These are phyloP conservation scores for Speleostelium caveatum DNA, from an alignment of 78 protist species.

Conservation along the genomic window DNA sequence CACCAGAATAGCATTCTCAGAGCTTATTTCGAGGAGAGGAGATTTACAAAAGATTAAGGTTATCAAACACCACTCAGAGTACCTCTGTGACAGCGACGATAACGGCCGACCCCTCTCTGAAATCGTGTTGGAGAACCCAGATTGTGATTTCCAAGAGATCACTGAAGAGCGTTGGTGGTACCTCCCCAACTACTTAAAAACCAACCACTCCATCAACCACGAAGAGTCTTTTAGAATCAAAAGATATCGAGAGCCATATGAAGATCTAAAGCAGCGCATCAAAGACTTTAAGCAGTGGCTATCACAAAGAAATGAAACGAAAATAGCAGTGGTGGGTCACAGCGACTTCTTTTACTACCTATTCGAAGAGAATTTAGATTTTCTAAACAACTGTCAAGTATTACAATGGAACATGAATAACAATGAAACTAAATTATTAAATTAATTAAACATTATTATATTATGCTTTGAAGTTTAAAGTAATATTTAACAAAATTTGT, in stretches of 20 bases:
- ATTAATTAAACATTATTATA: too few species aligned
- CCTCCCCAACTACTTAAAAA: slow-evolving; percentile 15
- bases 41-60: neutral
- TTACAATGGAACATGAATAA: slow-evolving; percentile 17
- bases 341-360: slow-evolving; percentile 42
- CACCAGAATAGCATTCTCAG: slow-evolving; percentile 49
- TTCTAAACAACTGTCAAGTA: slow-evolving; percentile 46
- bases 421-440: slow-evolving; percentile 15
- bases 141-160: slow-evolving; percentile 12
- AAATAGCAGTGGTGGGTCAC: slow-evolving; percentile 57
- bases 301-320: neutral
- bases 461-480: too few species aligned
- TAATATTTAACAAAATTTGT: too few species aligned
- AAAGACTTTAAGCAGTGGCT: slow-evolving; percentile 29
- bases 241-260: slow-evolving; percentile 27
- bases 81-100: slow-evolving; percentile 33
- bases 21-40: neutral
- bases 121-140: slow-evolving; percentile 23
- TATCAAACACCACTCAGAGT: slow-evolving; percentile 12
- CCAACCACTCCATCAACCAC: slow-evolving; percentile 14
- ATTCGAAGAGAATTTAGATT: slow-evolving; percentile 5
- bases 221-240: slow-evolving; percentile 57
- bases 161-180: slow-evolving; percentile 69
- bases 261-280: neutral
- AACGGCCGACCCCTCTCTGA: slow-evolving; percentile 43